Evolutionary conservation across 495 filamentous ascomycete species (phyloP).

Genomic region (Penicillium pulvis): DNA sequence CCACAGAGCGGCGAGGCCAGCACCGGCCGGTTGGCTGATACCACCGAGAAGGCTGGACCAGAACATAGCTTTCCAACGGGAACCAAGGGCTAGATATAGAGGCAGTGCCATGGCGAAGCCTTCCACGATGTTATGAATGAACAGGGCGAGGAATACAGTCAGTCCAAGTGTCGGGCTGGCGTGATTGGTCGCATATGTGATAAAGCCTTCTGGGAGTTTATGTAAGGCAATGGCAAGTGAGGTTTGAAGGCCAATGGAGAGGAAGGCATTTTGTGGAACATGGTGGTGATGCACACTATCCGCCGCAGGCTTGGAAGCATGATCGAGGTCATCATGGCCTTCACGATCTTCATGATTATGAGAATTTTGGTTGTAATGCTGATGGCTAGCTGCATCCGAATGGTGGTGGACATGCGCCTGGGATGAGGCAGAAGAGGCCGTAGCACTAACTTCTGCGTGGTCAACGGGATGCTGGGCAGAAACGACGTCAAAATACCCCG

Average conservation of each 20-base stretch:
- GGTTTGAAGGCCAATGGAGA: conserved; percentile 91
- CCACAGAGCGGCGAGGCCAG: conserved; percentile 81
- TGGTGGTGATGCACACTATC: conserved; percentile 83
- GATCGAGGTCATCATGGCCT: conserved; percentile 14
- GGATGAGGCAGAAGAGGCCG: conserved; percentile 20
- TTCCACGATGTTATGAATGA: conserved; percentile 97
- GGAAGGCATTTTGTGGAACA: conserved; percentile 91
- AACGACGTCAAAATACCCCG: conserved; percentile 21
- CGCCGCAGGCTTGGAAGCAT: conserved; percentile 25
- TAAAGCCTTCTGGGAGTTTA: conserved; percentile 97
- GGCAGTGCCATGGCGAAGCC: conserved; percentile 94
- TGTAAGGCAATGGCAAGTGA: conserved; percentile 92
- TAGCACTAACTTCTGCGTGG: not conserved
- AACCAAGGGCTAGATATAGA: conserved; percentile 81
- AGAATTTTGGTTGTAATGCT: conserved; percentile 1
- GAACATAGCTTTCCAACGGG: conserved; percentile 74
- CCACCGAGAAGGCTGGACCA: conserved; percentile 86
- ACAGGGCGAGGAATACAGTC: conserved; percentile 90
- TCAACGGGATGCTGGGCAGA: conserved; percentile 11
- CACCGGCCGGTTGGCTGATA: conserved; percentile 82
- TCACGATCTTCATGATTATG: conserved; percentile 10
- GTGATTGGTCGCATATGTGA: conserved; percentile 97
- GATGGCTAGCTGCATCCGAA: not conserved
- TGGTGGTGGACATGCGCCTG: conserved; percentile 11
- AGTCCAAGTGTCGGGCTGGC: conserved; percentile 85